Evolutionary conservation across 2,329 filamentous ascomycete genomes (phyloP).

Genomic region (Fusarium sp.): DNA sequence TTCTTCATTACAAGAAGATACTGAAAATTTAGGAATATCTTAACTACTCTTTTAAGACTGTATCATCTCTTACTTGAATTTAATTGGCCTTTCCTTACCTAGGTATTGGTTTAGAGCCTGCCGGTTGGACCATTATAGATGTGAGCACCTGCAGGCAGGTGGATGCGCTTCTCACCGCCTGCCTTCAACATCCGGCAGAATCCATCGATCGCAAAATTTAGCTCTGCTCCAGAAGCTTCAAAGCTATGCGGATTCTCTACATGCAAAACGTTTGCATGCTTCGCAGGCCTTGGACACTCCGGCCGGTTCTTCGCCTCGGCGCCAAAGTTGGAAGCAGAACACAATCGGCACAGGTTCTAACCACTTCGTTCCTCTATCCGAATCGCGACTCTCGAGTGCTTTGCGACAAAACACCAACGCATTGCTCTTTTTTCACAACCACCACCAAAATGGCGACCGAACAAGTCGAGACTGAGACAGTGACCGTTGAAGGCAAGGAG

Average conservation of each 20-base stretch:
- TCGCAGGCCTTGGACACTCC: conserved; percentile 29
- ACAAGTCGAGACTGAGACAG: conserved; percentile 39
- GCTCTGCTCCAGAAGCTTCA: background rate
- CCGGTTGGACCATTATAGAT: no score
- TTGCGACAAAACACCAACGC: conserved; percentile 16
- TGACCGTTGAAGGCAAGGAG: conserved; percentile 61
- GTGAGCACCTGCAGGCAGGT: no score
- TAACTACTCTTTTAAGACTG: no score
- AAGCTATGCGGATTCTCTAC: conserved; percentile 34
- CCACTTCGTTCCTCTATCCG: conserved; percentile 1
- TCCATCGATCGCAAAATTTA: background rate
- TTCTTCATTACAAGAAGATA: no score
- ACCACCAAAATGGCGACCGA: conserved; percentile 43
- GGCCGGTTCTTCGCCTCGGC: conserved; percentile 36
- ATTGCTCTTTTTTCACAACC: conserved; percentile 39
- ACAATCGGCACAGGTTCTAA: background rate
- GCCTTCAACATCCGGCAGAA: background rate
- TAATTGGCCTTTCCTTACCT: no score
- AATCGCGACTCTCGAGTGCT: conserved; percentile 11
- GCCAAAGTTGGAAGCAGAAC: conserved; percentile 14
- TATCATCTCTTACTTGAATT: no score
- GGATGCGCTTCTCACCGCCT: conserved; percentile 1
- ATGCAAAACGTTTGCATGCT: conserved; percentile 41
- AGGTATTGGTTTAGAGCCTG: no score
- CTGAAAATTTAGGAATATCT: no score